Conservation (phyloP, 2,329 filamentous ascomycete species). For the Xylariaceae sp. region DNA sequence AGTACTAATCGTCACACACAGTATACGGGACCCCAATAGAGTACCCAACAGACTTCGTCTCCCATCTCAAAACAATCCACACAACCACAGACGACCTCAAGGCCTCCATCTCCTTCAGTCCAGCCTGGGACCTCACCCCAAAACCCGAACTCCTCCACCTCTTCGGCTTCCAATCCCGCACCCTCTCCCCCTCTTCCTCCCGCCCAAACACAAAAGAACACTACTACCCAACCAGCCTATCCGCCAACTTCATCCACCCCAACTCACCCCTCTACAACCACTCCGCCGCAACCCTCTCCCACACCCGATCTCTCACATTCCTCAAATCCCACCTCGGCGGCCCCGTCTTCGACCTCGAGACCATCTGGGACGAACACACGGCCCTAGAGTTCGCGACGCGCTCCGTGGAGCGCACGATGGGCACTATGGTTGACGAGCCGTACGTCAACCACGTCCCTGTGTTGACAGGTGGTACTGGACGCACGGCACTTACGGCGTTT, state of each 20-base stretch:
- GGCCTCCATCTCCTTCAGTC: conserved; percentile 32
- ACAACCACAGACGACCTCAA: conserved; percentile 25
- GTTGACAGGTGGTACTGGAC: conserved; percentile 62
- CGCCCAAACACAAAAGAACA: conserved; percentile 2
- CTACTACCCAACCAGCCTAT: conserved; percentile 12
- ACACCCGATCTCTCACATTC: conserved; percentile 61
- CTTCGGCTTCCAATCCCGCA: conserved; percentile 18
- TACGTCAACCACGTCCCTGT: conserved; percentile 76
- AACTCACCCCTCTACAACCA: conserved; percentile 47
- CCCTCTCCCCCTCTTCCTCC: neutral
- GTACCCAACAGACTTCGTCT: conserved; percentile 21
- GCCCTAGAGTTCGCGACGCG: conserved; percentile 64
- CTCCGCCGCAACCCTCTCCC: conserved; percentile 53
- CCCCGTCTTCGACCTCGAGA: conserved; percentile 68
- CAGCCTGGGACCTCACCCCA: conserved; percentile 22
- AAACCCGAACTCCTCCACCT: conserved; percentile 30
- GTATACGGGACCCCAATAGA: conserved; percentile 22
- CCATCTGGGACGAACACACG: conserved; percentile 75
- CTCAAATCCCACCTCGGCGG: conserved; percentile 59
- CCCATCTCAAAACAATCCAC: conserved; percentile 16
- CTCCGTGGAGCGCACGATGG: conserved; percentile 67
- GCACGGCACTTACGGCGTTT: conserved; percentile 57
- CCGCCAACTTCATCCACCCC: conserved; percentile 30
- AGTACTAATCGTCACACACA: conserved; percentile 2
- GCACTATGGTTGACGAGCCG: conserved; percentile 73